Base-by-base conservation (phyloP, 768 basidiomycete genomes). In the Harrya chromipes region DNA sequence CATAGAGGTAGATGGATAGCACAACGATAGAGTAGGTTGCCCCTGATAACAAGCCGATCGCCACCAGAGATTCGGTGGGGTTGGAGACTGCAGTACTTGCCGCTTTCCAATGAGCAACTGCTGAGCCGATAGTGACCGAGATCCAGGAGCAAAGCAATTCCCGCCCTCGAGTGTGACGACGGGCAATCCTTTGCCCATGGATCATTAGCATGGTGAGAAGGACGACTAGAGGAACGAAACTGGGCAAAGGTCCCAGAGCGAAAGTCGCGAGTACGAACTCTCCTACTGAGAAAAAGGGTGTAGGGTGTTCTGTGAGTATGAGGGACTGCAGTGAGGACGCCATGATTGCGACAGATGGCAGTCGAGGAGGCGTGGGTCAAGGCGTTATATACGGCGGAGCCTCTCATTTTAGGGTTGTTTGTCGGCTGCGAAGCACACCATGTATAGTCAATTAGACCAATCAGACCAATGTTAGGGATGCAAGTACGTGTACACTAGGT, bases 31-130 rank as follows among this genome's bases (percentile, higher is more conserved):
- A 34, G 21, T 84, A 82, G 0, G 79, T 76, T 0, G 72, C 9
- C 0, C 66, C 55, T 0, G 80, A 79, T 35, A 80, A 58, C 10
- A 63, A 9, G 17, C 71, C 57, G 9, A 87, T 65, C 0, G 76
- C 70, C 4, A 67, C n/a, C 17, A 87, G 14, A 0, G 87, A 83
- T 14, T 70, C 59, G 4, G 69, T 53, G 10, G 76, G 54, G 3
- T 75, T 79, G 0, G 85, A 85, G 8, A 88, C 69, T 0, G 87
- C 85, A 43, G 76, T 59, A 13, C 73, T 47, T 5, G 80, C 77
- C 6, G 81, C 74, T 16, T 64, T 58, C 23, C 73, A 53, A 40
- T 74, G 75, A 0, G 74, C 74, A 5, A 78, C 6, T 1, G 74
- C 64, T 4, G 74, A 72, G 0, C 73, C 79, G 0, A 68, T 16